Evolutionary conservation across 306 rosid genomes (phyloP), one percentile per base, ranked within the genome.

Genomic region (Prinsepia uniflora): DNA sequence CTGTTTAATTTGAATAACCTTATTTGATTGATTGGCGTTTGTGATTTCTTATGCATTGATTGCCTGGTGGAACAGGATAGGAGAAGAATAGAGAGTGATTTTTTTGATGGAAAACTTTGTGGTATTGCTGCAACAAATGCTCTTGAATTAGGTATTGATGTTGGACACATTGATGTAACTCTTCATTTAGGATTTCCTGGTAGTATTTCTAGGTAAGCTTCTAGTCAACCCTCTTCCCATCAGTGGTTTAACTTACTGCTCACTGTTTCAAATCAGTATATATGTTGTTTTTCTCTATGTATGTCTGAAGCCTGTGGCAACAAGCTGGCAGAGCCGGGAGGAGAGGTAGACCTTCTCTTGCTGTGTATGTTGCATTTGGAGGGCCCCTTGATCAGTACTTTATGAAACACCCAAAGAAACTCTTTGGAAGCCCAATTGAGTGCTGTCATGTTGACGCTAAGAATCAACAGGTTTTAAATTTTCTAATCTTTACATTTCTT

Each of bases 111-210:
- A 72, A 86, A 86, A 78, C 83, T 89, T 80, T 79, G 88, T 82
- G 98, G 98, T 46, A 83, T 94, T 72, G 97, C 96, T 75, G 96
- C 98, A 20, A 94, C 98, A 57, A 94, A 94, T 94, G 98, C 98
- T 76, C 98, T 94, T 78, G 98, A 94, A 72, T 86, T 94, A 89
- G 98, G 98, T 79, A 89, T 90, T 73, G 97, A 94, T 83, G 97
- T 90, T 72, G 98, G 98, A 58, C 92, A 94, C 74, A 84, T 90
- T 80, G 97, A 90, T 75, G 96, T 81, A 62, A 94, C 98, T 72
- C 84, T 94, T 85, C 98, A 94, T 86, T 86, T 94, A 67, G 97
- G 98, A 55, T 94, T 94, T 83, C 98, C 98, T 68, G 98, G 98
- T 69, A 90, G 92, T 75, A 84, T 94, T 79, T 86, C 97, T 46